phyloP scores from a whole-genome alignment of 768 basidiomycete genomes.

The Pilatotrama ljubarskyi region DNA sequence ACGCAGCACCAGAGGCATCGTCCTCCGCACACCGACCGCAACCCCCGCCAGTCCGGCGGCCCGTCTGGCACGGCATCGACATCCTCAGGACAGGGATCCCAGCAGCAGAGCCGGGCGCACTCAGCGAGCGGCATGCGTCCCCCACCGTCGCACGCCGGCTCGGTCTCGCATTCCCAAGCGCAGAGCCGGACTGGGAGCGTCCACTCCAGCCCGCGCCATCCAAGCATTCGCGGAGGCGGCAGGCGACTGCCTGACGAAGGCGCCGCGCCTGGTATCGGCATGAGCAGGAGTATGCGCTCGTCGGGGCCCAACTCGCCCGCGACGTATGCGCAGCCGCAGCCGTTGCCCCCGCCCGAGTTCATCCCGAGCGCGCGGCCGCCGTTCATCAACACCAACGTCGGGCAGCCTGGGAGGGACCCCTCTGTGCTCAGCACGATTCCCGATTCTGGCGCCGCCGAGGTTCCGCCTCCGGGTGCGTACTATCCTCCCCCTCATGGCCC shows the following conservation, averaged over 20 bases:
- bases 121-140: constrained; percentile 21
- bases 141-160: constrained; percentile 31
- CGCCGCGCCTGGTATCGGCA: background rate
- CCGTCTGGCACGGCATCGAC: constrained; percentile 26
- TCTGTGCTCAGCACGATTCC: constrained; percentile 5
- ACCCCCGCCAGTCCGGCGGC: constrained; percentile 3
- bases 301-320: constrained; percentile 20
- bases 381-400: constrained; percentile 1
- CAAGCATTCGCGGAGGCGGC: constrained; percentile 41
- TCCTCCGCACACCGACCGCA: constrained; percentile 29
- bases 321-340: constrained; percentile 16
- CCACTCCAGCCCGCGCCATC: constrained; percentile 48
- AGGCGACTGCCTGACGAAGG: constrained; percentile 44
- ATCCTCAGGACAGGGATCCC: constrained; percentile 36
- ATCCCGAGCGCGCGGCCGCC: constrained; percentile 5
- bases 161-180: constrained; percentile 44
- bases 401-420: background rate
- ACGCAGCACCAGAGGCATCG: constrained; percentile 24
- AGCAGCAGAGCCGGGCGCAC: constrained; percentile 42
- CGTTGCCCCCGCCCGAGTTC: constrained; percentile 19
- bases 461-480: constrained; percentile 3
- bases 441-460: constrained; percentile 3
- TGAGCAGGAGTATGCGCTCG: constrained; percentile 21
- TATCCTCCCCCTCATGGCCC: constrained; percentile 13
- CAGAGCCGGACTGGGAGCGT: constrained; percentile 48